Evolutionary conservation across 1,284 basidiomycete genomes (phyloP).

Genomic region (Marasmius sp.): DNA sequence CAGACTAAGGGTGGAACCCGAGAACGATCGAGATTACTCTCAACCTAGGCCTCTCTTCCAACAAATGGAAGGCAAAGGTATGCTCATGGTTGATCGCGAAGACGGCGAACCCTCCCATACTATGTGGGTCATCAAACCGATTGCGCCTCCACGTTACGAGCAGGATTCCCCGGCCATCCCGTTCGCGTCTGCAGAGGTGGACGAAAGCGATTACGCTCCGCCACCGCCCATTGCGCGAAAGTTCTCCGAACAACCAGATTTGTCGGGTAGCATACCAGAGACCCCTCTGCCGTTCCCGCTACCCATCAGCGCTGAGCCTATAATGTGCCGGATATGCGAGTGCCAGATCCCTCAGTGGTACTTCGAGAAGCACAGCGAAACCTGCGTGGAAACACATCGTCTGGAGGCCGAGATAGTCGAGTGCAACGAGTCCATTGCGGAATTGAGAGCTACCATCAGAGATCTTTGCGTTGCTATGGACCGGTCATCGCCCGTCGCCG

Average conservation of each 20-base stretch:
- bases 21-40: conserved; percentile 52
- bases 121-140: conserved; percentile 98
- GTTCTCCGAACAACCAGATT: conserved; percentile 9
- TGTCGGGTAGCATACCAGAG: conserved; percentile 42
- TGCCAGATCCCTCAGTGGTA: conserved; percentile 97
- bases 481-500: conserved; percentile 55
- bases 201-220: conserved; percentile 18
- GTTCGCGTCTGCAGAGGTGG: conserved; percentile 52
- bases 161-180: conserved; percentile 57
- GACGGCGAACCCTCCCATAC: conserved; percentile 89
- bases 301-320: conserved; percentile 81
- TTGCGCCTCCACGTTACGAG: conserved; percentile 67
- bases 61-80: conserved; percentile 96
- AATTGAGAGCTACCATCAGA: conserved; percentile 81
- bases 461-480: conserved; percentile 70
- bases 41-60: conserved; percentile 64
- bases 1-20: conserved; percentile 74
- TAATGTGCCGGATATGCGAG: conserved; percentile 98
- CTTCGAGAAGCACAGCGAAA: conserved; percentile 99
- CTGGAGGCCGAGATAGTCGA: conserved; percentile 94
- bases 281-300: conserved; percentile 73
- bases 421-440: conserved; percentile 90
- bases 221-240: conserved; percentile 21
- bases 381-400: conserved; percentile 95
- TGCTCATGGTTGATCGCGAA: conserved; percentile 95